Evolutionary conservation across 352 stramenopile species (phyloP).

Genomic region (Phytophthora nicotianae): DNA sequence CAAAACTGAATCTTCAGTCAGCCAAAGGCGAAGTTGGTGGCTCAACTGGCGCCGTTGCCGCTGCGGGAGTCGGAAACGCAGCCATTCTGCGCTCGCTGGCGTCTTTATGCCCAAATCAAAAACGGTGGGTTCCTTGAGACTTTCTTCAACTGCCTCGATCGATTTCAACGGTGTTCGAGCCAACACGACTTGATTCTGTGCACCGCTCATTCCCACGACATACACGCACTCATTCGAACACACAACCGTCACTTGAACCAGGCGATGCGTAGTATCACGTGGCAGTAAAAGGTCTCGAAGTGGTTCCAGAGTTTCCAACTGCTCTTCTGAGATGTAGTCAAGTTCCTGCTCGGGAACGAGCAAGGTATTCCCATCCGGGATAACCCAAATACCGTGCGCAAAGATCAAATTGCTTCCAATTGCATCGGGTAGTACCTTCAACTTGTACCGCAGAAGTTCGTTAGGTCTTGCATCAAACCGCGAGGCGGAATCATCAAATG

Average conservation of each 20-base stretch:
- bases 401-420: slow-evolving; percentile 56
- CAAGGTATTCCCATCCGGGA: slow-evolving; percentile 32
- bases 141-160: slow-evolving; percentile 76
- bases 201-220: slow-evolving; percentile 53
- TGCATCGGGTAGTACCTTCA: slow-evolving; percentile 70
- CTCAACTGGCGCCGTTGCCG: slow-evolving; percentile 65
- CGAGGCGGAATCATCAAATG: slow-evolving; percentile 37
- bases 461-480: slow-evolving; percentile 64
- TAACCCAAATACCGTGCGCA: slow-evolving; percentile 69
- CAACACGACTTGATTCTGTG: slow-evolving; percentile 53
- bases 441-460: slow-evolving; percentile 76
- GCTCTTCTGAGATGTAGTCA: slow-evolving; percentile 32
- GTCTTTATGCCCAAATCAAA: slow-evolving; percentile 66
- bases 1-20: slow-evolving; percentile 36
- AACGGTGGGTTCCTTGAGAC: slow-evolving; percentile 57
- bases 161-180: slow-evolving; percentile 44
- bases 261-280: slow-evolving; percentile 28
- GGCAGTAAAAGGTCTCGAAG: slow-evolving; percentile 41
- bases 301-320: slow-evolving; percentile 21
- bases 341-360: slow-evolving; percentile 26
- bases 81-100: slow-evolving; percentile 46
- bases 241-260: slow-evolving; percentile 55
- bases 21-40: slow-evolving; percentile 61
- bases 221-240: slow-evolving; percentile 56
- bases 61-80: slow-evolving; percentile 59